These are phyloP conservation scores for Hammondia hammondi DNA, from an alignment of 169 alveolate genomes.

Conservation along the genomic window DNA sequence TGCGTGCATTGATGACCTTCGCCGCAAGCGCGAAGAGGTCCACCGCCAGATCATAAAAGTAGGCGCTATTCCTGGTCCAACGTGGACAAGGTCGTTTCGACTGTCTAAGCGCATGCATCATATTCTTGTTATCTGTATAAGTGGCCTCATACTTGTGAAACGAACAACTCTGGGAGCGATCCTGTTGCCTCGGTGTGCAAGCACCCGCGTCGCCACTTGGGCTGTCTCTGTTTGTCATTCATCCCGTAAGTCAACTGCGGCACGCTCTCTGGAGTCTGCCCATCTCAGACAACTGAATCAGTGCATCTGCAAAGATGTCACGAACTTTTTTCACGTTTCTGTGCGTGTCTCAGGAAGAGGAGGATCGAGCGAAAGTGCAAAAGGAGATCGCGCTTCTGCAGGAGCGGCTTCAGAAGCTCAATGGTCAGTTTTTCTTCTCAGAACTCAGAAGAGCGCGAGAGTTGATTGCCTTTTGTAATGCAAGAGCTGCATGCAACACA, in stretches of 20 bases:
- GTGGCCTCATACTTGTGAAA: neutral
- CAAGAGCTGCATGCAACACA: no score
- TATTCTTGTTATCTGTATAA: neutral
- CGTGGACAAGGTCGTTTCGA: neutral
- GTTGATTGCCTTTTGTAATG: no score
- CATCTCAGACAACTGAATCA: neutral
- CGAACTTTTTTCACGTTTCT: no score
- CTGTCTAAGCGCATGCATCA: neutral
- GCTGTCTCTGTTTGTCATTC: no score
- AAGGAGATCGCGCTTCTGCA: constrained; percentile 84
- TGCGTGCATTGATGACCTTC: constrained; percentile 88
- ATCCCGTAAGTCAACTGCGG: neutral
- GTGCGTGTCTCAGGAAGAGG: constrained; percentile 79
- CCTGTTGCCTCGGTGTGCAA: no score
- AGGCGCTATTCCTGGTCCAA: neutral
- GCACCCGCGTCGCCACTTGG: no score
- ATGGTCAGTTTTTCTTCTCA: constrained; percentile 52
- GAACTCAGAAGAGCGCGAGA: neutral
- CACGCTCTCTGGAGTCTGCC: neutral
- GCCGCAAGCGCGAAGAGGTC: constrained; percentile 89
- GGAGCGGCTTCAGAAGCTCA: constrained; percentile 84
- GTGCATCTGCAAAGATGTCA: no score
- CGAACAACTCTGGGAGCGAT: neutral
- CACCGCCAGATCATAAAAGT: constrained; percentile 84
- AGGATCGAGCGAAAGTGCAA: constrained; percentile 86